A percentile compares a stretch with the other conserved stretches of the same genome.
These are phyloP conservation scores for Arthrobotrys sphaeroides DNA, from an alignment of 2,329 filamentous ascomycete genomes.

Conservation along the genomic window DNA sequence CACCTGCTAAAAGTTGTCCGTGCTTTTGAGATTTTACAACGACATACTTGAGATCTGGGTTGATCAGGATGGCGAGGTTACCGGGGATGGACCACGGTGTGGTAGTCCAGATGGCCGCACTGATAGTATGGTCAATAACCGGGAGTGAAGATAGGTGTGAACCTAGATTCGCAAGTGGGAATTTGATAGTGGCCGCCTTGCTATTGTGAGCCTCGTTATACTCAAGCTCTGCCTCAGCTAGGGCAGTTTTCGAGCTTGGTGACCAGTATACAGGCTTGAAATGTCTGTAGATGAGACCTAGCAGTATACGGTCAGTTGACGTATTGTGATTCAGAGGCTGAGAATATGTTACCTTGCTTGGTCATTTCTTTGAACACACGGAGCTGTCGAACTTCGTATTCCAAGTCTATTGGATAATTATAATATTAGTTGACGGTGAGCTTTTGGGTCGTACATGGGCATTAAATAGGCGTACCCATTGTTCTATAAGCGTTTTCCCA, in stretches of 20 bases:
- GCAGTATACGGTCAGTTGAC: background rate
- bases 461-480: slow-evolving; percentile 64
- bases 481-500: slow-evolving; percentile 81
- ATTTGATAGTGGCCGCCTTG: slow-evolving; percentile 79
- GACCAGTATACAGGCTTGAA: slow-evolving; percentile 90
- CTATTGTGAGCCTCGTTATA: slow-evolving; percentile 80
- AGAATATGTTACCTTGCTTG: slow-evolving; percentile 62
- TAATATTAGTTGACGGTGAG: too few relatives aligned
- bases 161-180: slow-evolving; percentile 70
- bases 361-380: slow-evolving; percentile 80
- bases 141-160: slow-evolving; percentile 58
- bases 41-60: slow-evolving; percentile 76
- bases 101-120: slow-evolving; percentile 96
- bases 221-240: slow-evolving; percentile 85
- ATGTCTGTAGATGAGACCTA: slow-evolving; percentile 77
- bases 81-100: slow-evolving; percentile 97
- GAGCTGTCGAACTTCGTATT: slow-evolving; percentile 78
- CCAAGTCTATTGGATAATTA: slow-evolving; percentile 67
- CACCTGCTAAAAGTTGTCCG: slow-evolving; percentile 75
- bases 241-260: slow-evolving; percentile 77
- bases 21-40: slow-evolving; percentile 70
- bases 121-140: slow-evolving; percentile 66
- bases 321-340: background rate
- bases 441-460: too few relatives aligned
- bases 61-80: slow-evolving; percentile 87